A percentile compares a stretch with the other conserved stretches of the same genome.
Evolutionary conservation across 805 yeast species (phyloP).

Genomic region (Barnettozyma botsteinii): DNA sequence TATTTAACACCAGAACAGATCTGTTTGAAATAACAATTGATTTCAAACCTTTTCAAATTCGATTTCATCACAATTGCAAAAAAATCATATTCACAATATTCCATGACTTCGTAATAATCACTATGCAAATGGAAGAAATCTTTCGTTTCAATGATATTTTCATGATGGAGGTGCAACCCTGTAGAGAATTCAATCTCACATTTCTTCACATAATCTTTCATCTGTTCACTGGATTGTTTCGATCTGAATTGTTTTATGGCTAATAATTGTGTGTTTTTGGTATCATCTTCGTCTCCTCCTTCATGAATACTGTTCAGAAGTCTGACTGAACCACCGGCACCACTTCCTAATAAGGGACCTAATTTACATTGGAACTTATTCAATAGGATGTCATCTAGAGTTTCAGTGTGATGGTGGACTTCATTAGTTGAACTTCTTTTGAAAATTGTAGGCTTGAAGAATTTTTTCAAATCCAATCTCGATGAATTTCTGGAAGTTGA

Average conservation of each 20-base stretch:
- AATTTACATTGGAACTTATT: conserved; percentile 60
- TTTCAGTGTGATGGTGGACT: conserved; percentile 23
- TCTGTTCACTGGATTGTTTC: conserved; percentile 60
- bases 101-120: conserved; percentile 77
- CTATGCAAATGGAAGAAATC: conserved; percentile 46
- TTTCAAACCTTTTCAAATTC: conserved; percentile 72
- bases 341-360: conserved; percentile 74
- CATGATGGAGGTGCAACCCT: conserved; percentile 77
- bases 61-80: conserved; percentile 87
- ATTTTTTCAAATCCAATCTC: conserved; percentile 20
- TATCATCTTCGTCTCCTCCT: no score
- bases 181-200: conserved; percentile 87
- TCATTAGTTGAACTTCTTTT: conserved; percentile 12
- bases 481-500: conserved; percentile 2
- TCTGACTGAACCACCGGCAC: conserved; percentile 87
- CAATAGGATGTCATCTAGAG: conserved; percentile 44
- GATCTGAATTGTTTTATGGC: conserved; percentile 83
- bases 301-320: conserved; percentile 63
- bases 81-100: conserved; percentile 78
- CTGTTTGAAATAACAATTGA: conserved; percentile 77
- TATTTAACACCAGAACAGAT: conserved; percentile 66
- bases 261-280: conserved; percentile 61
- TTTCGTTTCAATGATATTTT: conserved; percentile 71
- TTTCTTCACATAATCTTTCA: conserved; percentile 76
- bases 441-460: conserved; percentile 17